These are phyloP conservation scores for Phoma sp. DNA, from an alignment of 2,329 filamentous ascomycete genomes.

Conservation along the genomic window DNA sequence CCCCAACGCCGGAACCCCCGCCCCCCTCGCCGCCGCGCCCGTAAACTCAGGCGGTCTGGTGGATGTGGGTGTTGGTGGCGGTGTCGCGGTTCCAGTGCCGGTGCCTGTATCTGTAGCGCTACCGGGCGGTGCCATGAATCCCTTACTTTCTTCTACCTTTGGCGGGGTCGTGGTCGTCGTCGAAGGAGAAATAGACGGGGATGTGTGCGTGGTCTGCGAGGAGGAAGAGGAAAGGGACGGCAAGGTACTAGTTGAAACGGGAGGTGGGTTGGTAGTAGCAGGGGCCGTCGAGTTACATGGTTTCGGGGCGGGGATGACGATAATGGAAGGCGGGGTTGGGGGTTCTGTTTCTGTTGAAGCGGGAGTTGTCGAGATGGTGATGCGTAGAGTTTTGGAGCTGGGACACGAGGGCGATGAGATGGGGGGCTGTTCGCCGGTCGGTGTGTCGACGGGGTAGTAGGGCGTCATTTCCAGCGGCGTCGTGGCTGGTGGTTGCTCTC, in stretches of 20 bases:
- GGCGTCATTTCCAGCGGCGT: background rate
- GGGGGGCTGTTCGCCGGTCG: background rate
- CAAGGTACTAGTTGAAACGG: background rate
- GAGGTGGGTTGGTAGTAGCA: background rate
- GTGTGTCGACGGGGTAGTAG: background rate
- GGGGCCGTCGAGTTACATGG: background rate
- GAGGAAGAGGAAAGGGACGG: background rate
- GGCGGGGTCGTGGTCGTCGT: background rate
- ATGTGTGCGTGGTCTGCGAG: background rate
- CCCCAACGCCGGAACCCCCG: too few relatives aligned
- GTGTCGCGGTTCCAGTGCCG: background rate
- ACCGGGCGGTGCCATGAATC: conserved; percentile 5
- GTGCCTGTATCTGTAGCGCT: background rate
- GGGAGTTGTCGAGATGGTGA: conserved; percentile 10
- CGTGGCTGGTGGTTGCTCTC: too few relatives aligned
- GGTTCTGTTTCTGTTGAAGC: background rate
- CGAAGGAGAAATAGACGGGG: too few relatives aligned
- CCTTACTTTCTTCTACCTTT: conserved; percentile 5
- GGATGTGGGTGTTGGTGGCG: too few relatives aligned
- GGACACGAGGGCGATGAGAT: background rate
- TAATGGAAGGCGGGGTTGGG: background rate
- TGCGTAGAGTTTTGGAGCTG: background rate
- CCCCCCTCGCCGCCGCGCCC: background rate
- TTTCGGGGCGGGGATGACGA: background rate
- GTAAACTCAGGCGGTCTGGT: background rate